Base-by-base conservation (phyloP, 2,329 filamentous ascomycete species). In the Aspergillus sp. region DNA sequence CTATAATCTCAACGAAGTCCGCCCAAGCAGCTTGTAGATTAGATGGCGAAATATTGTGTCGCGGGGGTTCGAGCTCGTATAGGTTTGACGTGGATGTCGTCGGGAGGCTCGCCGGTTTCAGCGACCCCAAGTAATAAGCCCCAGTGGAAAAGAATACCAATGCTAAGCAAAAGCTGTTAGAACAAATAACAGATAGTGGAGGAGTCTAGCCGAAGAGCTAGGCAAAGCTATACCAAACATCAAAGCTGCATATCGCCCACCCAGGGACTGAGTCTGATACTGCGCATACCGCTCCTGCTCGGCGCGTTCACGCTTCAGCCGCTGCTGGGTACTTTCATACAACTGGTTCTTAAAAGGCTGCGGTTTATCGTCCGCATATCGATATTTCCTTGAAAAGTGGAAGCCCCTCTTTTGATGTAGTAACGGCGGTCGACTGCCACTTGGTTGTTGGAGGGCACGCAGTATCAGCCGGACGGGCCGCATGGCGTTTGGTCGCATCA, bases 21-120 rank as follows among this genome's bases (percentile, higher is more conserved):
- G 80, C 75, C 85, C 85, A 88, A 24, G 85, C 86, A 9, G 86
- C 85, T 69, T 88, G 83, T 56, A 88, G 76, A 56, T 83, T 87
- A 17, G 80, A 77, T 17, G 77, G 75, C 11, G 83, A 79, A 39
- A 81, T 79, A 65, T 88, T 81, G 64, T 86, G 84, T 61, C 79
- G 70, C 6, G 82, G 82, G 11, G 79, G 71, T 11, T 73, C 72
- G 48, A 80, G 70, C 47, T 76, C 73, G 11, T 73, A 68, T 33
- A 88, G 77, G n/a, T 82, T 75, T 1, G 78, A 77, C 14, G 85
- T 88, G n/a, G 86, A 88, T n/a, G 75, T 74, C 2, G 74, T 71
- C 2, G 81, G 75, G 17, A 79, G 72, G 35, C 76, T 72, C 9
- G 75, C 73, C 9, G 81, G 81, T 52, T 77, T 77, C 52, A 79